phyloP scores from a whole-genome alignment of 2,329 filamentous ascomycete genomes.

The Tolypocladium album region DNA sequence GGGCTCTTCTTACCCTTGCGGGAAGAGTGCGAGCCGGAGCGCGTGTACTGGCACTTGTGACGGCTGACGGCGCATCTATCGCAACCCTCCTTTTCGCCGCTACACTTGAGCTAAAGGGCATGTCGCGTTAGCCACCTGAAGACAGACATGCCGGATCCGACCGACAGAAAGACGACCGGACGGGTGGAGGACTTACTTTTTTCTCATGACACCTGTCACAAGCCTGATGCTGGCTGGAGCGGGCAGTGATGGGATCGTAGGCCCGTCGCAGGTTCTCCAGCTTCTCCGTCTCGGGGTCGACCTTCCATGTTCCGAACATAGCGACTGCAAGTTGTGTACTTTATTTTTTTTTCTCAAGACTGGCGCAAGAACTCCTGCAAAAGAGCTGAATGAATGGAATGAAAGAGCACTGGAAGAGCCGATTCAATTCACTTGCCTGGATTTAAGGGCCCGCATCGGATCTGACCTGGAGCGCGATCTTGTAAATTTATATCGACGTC shows the following conservation, averaged over 20 bases:
- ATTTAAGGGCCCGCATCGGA: neutral
- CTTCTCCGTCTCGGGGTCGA: constrained; percentile 25
- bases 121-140: constrained; percentile 3
- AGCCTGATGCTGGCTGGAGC: constrained; percentile 26
- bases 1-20: constrained; percentile 15
- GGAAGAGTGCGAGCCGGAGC: constrained; percentile 19
- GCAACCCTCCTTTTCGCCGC: constrained; percentile 25
- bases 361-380: neutral
- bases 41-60: constrained; percentile 23
- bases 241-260: constrained; percentile 24
- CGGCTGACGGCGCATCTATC: constrained; percentile 20
- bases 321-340: neutral
- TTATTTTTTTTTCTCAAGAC: neutral
- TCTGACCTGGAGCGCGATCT: neutral
- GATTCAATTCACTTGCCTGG: neutral
- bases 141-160: neutral
- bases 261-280: constrained; percentile 24
- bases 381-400: neutral
- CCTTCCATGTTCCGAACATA: constrained; percentile 28
- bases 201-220: constrained; percentile 28
- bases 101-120: constrained; percentile 21
- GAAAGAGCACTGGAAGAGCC: neutral
- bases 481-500: neutral
- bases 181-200: constrained; percentile 16
- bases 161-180: neutral